Percentiles rank a stretch among this genome's conserved stretches.
These are phyloP conservation scores for Moricandia arvensis DNA, from an alignment of 345 rosid species.

Conservation along the genomic window DNA sequence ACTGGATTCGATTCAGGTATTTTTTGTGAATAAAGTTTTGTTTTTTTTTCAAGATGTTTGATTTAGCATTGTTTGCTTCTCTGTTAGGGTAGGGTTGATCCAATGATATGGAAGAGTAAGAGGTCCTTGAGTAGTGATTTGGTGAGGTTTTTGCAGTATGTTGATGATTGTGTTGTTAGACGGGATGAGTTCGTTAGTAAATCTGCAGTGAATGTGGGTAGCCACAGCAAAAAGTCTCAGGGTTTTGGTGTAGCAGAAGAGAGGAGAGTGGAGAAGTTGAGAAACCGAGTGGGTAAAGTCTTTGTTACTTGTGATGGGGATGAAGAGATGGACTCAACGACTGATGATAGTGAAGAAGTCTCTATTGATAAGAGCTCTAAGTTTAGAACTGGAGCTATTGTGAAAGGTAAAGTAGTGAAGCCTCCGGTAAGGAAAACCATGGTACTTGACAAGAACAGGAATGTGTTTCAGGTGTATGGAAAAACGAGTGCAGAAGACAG, in stretches of 20 bases:
- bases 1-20: conserved; percentile 83
- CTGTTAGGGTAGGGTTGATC: conserved; percentile 55
- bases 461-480: conserved; percentile 43
- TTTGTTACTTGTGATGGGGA: conserved; percentile 44
- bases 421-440: conserved; percentile 52
- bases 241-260: conserved; percentile 35
- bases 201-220: conserved; percentile 40
- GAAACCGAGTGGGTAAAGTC: conserved; percentile 47
- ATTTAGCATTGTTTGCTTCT: neutral
- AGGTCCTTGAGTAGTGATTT: conserved; percentile 67
- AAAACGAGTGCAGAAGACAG: conserved; percentile 35
- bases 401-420: conserved; percentile 38
- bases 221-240: conserved; percentile 31
- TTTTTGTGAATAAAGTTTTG: neutral
- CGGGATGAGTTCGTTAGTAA: conserved; percentile 35
- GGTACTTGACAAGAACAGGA: conserved; percentile 56
- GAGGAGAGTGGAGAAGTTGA: conserved; percentile 44
- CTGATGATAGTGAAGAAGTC: conserved; percentile 37
- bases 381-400: conserved; percentile 34
- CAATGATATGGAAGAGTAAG: conserved; percentile 76
- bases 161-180: conserved; percentile 53
- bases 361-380: conserved; percentile 19
- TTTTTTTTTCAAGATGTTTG: neutral
- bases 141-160: conserved; percentile 55
- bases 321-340: conserved; percentile 53